phyloP scores from a whole-genome alignment of 192 early-diverging fungal species.

The Rhizophlyctis rosea region DNA sequence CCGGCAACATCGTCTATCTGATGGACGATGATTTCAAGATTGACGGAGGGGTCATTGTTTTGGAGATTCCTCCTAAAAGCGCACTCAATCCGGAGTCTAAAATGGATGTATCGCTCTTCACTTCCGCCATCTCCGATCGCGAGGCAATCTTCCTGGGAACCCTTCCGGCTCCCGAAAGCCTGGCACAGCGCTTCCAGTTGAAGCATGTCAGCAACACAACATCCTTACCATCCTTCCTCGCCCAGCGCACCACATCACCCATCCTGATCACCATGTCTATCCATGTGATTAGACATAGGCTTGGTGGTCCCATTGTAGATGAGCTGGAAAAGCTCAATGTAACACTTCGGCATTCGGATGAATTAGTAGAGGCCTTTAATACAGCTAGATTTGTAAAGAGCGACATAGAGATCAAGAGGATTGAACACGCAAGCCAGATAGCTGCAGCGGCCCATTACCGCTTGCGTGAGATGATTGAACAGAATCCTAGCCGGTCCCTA shows the following conservation, averaged over 20 bases:
- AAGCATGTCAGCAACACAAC: slow-evolving; percentile 12
- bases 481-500: too few relatives aligned
- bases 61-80: slow-evolving; percentile 2
- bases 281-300: not conserved
- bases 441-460: slow-evolving; percentile 42
- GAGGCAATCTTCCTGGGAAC: slow-evolving; percentile 36
- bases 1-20: slow-evolving; percentile 31
- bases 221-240: slow-evolving; percentile 7
- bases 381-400: slow-evolving; percentile 80
- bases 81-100: too few relatives aligned
- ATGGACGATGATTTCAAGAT: not conserved
- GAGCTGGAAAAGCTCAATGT: slow-evolving; percentile 5
- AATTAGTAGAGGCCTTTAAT: slow-evolving; percentile 59
- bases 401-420: slow-evolving; percentile 65
- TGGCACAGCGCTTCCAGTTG: slow-evolving; percentile 9
- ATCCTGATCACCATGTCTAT: not conserved
- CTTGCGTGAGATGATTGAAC: too few relatives aligned
- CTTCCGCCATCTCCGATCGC: slow-evolving; percentile 33
- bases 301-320: not conserved
- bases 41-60: slow-evolving; percentile 1
- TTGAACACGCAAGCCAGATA: slow-evolving; percentile 60
- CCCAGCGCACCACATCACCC: not conserved
- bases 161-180: slow-evolving; percentile 6
- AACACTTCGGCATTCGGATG: slow-evolving; percentile 22
- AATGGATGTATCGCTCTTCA: slow-evolving; percentile 29